Percentiles rank a stretch among this genome's conserved stretches.
These are phyloP conservation scores for Jacaranda copaia DNA, from an alignment of 257 asterid genomes.

Conservation along the genomic window DNA sequence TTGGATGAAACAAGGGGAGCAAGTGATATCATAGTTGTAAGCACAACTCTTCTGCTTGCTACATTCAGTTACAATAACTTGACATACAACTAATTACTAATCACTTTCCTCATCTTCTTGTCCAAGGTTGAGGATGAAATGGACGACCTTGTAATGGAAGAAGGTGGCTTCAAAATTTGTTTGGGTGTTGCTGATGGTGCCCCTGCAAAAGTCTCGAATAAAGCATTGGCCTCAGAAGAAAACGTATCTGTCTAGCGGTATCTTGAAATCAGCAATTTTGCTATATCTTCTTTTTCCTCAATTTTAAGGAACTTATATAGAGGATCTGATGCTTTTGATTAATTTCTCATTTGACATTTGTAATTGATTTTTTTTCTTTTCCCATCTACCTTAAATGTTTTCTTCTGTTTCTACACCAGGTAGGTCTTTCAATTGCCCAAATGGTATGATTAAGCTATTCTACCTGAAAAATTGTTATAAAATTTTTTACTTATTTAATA, in stretches of 20 bases:
- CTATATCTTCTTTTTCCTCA: conserved; percentile 3
- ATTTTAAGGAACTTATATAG: not conserved
- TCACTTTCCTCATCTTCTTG: conserved; percentile 25
- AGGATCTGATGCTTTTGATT: conserved; percentile 5
- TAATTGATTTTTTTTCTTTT: not conserved
- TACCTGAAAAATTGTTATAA: not conserved
- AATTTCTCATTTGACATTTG: not conserved
- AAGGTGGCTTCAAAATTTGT: conserved; percentile 91
- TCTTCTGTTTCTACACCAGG: not conserved
- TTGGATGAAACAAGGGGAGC: conserved; percentile 86
- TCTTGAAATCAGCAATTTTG: conserved; percentile 3
- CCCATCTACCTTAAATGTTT: not conserved
- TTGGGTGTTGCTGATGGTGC: conserved; percentile 99
- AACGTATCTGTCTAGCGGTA: conserved; percentile 51
- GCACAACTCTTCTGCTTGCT: conserved; percentile 38
- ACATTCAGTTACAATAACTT: conserved; percentile 32
- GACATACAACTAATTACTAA: conserved; percentile 24
- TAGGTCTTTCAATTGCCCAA: not conserved
- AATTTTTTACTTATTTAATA: not conserved
- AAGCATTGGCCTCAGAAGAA: conserved; percentile 72
- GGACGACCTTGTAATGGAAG: conserved; percentile 99
- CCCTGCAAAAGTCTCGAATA: conserved; percentile 76
- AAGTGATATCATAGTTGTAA: conserved; percentile 90
- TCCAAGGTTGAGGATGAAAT: conserved; percentile 97
- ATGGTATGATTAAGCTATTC: conserved; percentile 9